phyloP scores from a whole-genome alignment of 2,329 filamentous ascomycete genomes.

The Neophaeococcomyces aloes region DNA sequence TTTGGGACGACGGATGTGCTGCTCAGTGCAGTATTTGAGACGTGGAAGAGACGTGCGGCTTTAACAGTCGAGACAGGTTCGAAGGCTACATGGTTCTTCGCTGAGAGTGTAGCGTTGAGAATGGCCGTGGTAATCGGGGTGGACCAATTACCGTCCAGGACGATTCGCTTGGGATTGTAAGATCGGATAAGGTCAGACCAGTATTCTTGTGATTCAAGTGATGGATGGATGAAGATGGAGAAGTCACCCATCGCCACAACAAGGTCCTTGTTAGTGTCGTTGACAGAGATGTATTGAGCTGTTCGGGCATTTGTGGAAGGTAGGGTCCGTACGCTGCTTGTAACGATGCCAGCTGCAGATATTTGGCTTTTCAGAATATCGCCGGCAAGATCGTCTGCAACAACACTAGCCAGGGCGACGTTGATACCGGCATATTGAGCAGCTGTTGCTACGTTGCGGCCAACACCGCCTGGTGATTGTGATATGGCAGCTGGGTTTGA shows the following conservation, averaged over 20 bases:
- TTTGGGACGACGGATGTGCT: slow-evolving; percentile 44
- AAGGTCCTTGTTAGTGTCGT: slow-evolving; percentile 71
- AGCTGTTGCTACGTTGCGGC: slow-evolving; percentile 80
- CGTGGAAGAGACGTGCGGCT: slow-evolving; percentile 55
- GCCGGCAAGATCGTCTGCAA: slow-evolving; percentile 71
- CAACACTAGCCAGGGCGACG: slow-evolving; percentile 66
- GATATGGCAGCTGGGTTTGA: slow-evolving; percentile 76
- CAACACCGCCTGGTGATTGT: slow-evolving; percentile 82
- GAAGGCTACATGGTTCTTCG: slow-evolving; percentile 57
- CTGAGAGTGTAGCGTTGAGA: slow-evolving; percentile 49
- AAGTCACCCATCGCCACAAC: slow-evolving; percentile 95
- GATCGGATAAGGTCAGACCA: slow-evolving; percentile 52
- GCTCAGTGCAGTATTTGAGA: slow-evolving; percentile 24
- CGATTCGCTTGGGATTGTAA: slow-evolving; percentile 53
- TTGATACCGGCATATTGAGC: slow-evolving; percentile 57
- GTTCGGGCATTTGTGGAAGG: slow-evolving; percentile 52
- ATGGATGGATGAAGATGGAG: slow-evolving; percentile 57
- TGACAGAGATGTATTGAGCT: slow-evolving; percentile 84
- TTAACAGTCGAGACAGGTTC: slow-evolving; percentile 85
- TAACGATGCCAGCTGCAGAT: slow-evolving; percentile 52
- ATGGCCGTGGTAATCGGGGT: slow-evolving; percentile 55
- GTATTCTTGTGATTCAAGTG: slow-evolving; percentile 38
- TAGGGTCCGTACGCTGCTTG: slow-evolving; percentile 51
- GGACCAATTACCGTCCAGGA: slow-evolving; percentile 82
- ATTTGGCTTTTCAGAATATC: slow-evolving; percentile 60